Percentiles rank a stretch among this genome's conserved stretches.
These are phyloP conservation scores for Picocystis salinarum DNA, from an alignment of 139 green algal genomes.

Conservation along the genomic window DNA sequence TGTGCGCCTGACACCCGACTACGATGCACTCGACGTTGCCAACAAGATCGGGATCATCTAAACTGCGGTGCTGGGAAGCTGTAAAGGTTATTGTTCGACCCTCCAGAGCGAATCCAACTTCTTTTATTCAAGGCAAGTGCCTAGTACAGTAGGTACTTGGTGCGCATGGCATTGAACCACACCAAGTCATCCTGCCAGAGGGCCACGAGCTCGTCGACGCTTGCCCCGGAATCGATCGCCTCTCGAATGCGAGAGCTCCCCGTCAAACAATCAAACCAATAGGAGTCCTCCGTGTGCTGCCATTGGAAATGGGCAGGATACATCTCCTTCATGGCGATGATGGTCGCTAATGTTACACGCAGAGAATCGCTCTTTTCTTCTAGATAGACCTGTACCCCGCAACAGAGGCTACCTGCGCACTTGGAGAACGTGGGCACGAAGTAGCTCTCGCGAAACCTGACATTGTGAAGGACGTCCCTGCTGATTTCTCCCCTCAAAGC, in stretches of 20 bases:
- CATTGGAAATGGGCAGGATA: constrained; percentile 12
- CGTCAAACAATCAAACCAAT: constrained; percentile 17
- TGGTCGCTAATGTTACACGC: constrained; percentile 6
- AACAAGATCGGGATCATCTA: constrained; percentile 99
- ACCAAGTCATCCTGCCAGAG: constrained; percentile 14
- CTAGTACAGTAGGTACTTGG: constrained; percentile 16
- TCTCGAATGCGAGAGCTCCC: constrained; percentile 6
- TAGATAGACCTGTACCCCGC: constrained; percentile 10
- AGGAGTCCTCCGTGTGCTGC: constrained; percentile 6
- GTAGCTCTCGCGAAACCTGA: constrained; percentile 10
- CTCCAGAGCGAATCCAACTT: too few species aligned
- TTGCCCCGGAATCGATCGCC: constrained; percentile 8
- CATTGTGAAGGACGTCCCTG: not conserved
- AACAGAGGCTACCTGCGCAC: constrained; percentile 7
- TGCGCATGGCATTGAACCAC: constrained; percentile 10
- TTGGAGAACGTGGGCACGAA: constrained; percentile 19
- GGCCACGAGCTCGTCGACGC: constrained; percentile 15
- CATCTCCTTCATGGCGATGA: constrained; percentile 6
- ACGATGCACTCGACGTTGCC: constrained; percentile 96
- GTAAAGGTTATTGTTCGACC: too few species aligned
- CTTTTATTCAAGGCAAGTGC: too few species aligned
- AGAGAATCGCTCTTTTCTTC: not conserved
- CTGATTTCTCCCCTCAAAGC: not conserved
- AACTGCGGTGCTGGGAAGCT: too few species aligned
- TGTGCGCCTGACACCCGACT: constrained; percentile 81